These are phyloP conservation scores for Pelargonium myrrhifolium DNA, from an alignment of 441 rosid genomes.

Conservation along the genomic window DNA sequence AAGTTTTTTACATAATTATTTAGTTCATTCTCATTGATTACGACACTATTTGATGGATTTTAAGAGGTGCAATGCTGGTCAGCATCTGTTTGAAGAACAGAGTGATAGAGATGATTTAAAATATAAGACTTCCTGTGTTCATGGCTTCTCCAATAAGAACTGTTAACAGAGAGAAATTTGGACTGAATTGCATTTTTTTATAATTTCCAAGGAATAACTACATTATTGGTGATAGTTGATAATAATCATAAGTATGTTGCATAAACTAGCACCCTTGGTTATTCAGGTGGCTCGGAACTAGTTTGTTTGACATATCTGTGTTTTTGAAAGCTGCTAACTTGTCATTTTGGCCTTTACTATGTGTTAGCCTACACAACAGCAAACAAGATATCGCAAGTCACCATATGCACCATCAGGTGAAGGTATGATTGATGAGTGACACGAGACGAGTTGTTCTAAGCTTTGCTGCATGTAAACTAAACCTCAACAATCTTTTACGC, in stretches of 20 bases:
- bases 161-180: too few species aligned
- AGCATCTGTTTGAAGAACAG: too few species aligned
- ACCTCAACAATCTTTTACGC: conserved; percentile 10
- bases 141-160: too few species aligned
- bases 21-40: too few species aligned
- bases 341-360: not conserved
- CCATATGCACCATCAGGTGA: conserved; percentile 80
- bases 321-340: not conserved
- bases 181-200: too few species aligned
- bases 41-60: too few species aligned
- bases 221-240: not conserved
- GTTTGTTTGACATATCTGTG: not conserved
- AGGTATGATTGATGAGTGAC: conserved; percentile 31
- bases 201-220: too few species aligned
- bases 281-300: not conserved
- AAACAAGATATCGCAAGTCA: conserved; percentile 86
- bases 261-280: not conserved
- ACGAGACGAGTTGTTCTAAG: not conserved
- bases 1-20: too few species aligned
- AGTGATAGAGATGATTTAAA: too few species aligned
- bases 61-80: too few species aligned
- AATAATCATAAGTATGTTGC: not conserved
- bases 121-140: too few species aligned
- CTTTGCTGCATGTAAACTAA: not conserved
- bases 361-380: conserved; percentile 85